These are phyloP conservation scores for Metschnikowia colocasiae DNA, from an alignment of 805 yeast species.

Conservation along the genomic window DNA sequence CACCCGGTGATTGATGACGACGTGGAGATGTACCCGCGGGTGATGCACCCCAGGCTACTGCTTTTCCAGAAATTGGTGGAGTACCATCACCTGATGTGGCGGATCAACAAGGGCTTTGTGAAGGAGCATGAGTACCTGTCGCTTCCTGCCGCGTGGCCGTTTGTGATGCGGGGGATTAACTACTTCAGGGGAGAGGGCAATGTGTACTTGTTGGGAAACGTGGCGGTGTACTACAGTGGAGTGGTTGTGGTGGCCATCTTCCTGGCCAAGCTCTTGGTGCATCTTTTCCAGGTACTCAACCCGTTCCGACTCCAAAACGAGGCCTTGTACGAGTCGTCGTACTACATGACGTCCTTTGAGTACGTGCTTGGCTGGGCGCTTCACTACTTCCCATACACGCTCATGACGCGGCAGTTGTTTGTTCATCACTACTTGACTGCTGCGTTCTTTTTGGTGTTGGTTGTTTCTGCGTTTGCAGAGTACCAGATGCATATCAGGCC, in stretches of 20 bases:
- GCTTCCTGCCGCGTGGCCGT: conserved; percentile 52
- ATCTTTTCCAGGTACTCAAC: conserved; percentile 25
- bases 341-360: conserved; percentile 28
- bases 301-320: conserved; percentile 26
- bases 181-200: conserved; percentile 46
- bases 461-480: conserved; percentile 44
- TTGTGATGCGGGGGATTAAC: conserved; percentile 53
- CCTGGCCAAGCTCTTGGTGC: conserved; percentile 17
- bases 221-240: conserved; percentile 51
- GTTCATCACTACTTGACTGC: conserved; percentile 49
- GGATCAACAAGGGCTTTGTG: conserved; percentile 43
- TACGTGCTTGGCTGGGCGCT: conserved; percentile 54
- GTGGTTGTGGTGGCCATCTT: conserved; percentile 31
- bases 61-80: conserved; percentile 53
- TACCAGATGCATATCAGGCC: conserved; percentile 29
- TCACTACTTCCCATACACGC: conserved; percentile 55
- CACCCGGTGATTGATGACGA: conserved; percentile 45
- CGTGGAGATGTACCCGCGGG: conserved; percentile 18
- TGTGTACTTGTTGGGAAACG: conserved; percentile 64
- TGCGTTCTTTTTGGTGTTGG: conserved; percentile 45
- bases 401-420: conserved; percentile 36
- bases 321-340: conserved; percentile 11
- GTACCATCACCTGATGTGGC: conserved; percentile 55
- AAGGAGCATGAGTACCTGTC: conserved; percentile 50
- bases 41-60: conserved; percentile 29